Evolutionary conservation across 2,329 filamentous ascomycete genomes (phyloP).

Genomic region (Zarea fungicola): DNA sequence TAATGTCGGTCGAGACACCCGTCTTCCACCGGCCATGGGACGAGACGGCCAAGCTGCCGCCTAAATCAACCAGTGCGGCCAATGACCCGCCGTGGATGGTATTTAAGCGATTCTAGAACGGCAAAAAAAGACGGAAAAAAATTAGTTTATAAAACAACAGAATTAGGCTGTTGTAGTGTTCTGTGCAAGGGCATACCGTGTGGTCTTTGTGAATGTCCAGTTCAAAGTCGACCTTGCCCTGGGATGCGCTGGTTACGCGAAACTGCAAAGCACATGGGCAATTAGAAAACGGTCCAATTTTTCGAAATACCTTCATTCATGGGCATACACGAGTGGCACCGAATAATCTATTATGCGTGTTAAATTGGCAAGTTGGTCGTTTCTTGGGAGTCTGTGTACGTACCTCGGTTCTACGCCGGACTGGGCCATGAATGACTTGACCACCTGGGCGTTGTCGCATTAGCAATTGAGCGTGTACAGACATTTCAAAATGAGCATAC

Average conservation of each 20-base stretch:
- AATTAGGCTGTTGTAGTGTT: too few species aligned
- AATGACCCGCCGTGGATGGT: conserved; percentile 77
- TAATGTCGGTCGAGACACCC: conserved; percentile 61
- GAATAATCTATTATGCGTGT: conserved; percentile 13
- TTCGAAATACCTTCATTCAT: too few species aligned
- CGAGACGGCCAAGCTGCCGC: conserved; percentile 60
- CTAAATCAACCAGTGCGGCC: conserved; percentile 66
- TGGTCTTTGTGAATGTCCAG: conserved; percentile 69
- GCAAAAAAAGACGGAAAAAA: background rate
- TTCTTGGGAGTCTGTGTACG: conserved; percentile 17
- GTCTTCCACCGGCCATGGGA: conserved; percentile 59
- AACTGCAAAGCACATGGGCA: conserved; percentile 43
- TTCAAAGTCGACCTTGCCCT: conserved; percentile 70
- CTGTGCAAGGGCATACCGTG: conserved; percentile 58
- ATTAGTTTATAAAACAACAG: too few species aligned
- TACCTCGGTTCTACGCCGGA: conserved; percentile 88
- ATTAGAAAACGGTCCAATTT: too few species aligned
- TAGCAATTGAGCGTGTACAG: background rate
- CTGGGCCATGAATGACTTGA: conserved; percentile 78
- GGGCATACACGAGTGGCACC: conserved; percentile 14
- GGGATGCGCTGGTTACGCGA: conserved; percentile 57
- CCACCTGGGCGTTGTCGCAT: conserved; percentile 57
- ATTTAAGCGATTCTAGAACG: conserved; percentile 62
- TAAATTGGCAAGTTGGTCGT: background rate
- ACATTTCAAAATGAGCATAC: conserved; percentile 17